These are phyloP conservation scores for Citrus trifoliata DNA, from an alignment of 345 rosid genomes.

Conservation along the genomic window DNA sequence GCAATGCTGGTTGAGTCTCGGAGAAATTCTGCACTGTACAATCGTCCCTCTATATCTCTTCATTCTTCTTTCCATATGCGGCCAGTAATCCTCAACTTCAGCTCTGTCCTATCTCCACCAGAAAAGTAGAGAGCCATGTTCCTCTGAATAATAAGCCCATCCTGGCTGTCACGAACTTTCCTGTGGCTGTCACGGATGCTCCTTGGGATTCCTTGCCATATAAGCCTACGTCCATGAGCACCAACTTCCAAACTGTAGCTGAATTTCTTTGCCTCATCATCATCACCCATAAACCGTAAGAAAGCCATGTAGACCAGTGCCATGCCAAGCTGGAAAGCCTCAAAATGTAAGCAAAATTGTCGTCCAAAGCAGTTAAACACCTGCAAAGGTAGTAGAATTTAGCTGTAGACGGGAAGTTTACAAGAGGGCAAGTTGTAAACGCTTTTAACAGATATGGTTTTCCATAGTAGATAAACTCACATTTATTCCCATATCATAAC, in stretches of 20 bases:
- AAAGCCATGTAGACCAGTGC: constrained; percentile 93
- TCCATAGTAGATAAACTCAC: background rate
- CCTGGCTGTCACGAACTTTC: constrained; percentile 87
- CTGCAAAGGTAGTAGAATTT: constrained; percentile 26
- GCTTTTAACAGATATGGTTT: background rate
- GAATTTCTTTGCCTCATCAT: constrained; percentile 74
- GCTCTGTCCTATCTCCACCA: constrained; percentile 75
- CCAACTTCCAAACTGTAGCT: constrained; percentile 88
- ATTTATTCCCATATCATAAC: background rate
- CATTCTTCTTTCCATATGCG: constrained; percentile 88
- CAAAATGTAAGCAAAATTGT: constrained; percentile 91
- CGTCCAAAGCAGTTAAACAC: constrained; percentile 92
- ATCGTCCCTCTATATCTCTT: constrained; percentile 5
- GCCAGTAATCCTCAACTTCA: constrained; percentile 79
- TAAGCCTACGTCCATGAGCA: constrained; percentile 63
- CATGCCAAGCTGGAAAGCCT: constrained; percentile 83
- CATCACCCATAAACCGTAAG: constrained; percentile 90
- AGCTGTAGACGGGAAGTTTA: background rate
- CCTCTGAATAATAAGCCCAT: constrained; percentile 76
- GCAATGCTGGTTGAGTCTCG: background rate
- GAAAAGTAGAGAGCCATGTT: constrained; percentile 87
- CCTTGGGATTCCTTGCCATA: constrained; percentile 86
- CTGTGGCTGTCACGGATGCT: constrained; percentile 85
- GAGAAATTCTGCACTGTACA: constrained; percentile 21
- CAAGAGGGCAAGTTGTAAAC: background rate